These are phyloP conservation scores for Hypsizygus ulmarius DNA, from an alignment of 1,284 basidiomycete species.

Conservation along the genomic window DNA sequence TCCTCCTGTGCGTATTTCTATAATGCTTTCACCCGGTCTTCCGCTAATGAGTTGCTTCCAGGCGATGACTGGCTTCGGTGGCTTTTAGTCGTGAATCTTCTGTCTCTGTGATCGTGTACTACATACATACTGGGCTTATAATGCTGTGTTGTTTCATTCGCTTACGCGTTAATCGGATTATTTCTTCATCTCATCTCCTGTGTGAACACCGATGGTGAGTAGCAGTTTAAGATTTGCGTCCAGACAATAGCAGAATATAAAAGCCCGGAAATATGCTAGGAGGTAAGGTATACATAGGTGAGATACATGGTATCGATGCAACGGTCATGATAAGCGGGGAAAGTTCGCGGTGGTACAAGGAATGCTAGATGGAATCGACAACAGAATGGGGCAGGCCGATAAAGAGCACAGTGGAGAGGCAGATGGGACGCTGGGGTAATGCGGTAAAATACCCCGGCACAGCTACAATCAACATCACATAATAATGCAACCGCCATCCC, in stretches of 20 bases:
- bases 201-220: neutral
- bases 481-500: constrained; percentile 48
- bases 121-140: constrained; percentile 30
- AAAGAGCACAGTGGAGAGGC: neutral
- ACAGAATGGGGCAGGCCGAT: neutral
- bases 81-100: constrained; percentile 27
- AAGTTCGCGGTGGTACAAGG: neutral
- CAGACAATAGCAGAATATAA: neutral
- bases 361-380: neutral
- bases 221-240: neutral
- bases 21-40: neutral
- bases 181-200: constrained; percentile 12
- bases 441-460: too few species aligned
- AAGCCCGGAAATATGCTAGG: constrained; percentile 9
- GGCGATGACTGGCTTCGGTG: constrained; percentile 40
- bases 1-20: constrained; percentile 28
- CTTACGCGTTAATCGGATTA: constrained; percentile 21
- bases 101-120: constrained; percentile 23
- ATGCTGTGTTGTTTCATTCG: constrained; percentile 22
- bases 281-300: constrained; percentile 20
- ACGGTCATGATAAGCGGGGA: neutral
- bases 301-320: constrained; percentile 19
- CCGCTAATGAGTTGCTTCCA: constrained; percentile 11
- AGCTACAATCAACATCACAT: constrained; percentile 45
- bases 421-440: neutral